Conservation (phyloP, 1,284 basidiomycete species). For the Macrocystidia cucumis region DNA sequence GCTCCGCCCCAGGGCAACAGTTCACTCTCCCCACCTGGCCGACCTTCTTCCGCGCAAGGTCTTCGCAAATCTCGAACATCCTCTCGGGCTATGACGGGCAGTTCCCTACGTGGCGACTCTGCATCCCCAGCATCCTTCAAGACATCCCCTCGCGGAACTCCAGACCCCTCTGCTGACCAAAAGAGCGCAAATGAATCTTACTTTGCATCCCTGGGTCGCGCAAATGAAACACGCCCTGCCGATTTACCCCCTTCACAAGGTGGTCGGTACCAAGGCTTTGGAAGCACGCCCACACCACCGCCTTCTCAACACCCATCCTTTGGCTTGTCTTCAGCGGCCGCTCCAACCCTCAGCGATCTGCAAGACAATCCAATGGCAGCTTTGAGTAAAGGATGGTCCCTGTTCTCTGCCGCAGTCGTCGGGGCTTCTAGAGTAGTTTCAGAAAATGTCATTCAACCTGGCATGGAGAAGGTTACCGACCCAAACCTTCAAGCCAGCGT, state of each 20-base stretch:
- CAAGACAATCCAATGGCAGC: constrained; percentile 75
- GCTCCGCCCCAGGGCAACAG: constrained; percentile 43
- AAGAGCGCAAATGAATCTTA: constrained; percentile 72
- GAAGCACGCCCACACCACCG: constrained; percentile 55
- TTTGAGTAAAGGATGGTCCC: constrained; percentile 78
- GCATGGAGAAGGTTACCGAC: constrained; percentile 68
- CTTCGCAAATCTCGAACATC: constrained; percentile 72
- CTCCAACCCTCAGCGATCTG: constrained; percentile 65
- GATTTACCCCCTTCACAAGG: constrained; percentile 81
- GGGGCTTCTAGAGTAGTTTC: constrained; percentile 69
- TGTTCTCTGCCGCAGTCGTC: constrained; percentile 68
- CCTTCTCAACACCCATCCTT: constrained; percentile 49
- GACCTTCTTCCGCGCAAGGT: constrained; percentile 61
- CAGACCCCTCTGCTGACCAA: constrained; percentile 40
- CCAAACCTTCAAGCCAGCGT: constrained; percentile 70
- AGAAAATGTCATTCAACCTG: constrained; percentile 79
- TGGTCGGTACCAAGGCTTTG: constrained; percentile 81
- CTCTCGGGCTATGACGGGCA: constrained; percentile 40
- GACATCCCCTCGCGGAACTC: constrained; percentile 37
- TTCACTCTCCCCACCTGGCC: constrained; percentile 37
- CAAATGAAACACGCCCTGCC: constrained; percentile 62
- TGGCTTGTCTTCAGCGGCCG: constrained; percentile 60
- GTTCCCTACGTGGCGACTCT: constrained; percentile 41
- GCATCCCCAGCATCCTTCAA: constrained; percentile 45
- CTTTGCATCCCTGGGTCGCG: constrained; percentile 65